phyloP scores from a whole-genome alignment of 225 moss, liverwort and hornwort genomes.

The Neckera pumila region DNA sequence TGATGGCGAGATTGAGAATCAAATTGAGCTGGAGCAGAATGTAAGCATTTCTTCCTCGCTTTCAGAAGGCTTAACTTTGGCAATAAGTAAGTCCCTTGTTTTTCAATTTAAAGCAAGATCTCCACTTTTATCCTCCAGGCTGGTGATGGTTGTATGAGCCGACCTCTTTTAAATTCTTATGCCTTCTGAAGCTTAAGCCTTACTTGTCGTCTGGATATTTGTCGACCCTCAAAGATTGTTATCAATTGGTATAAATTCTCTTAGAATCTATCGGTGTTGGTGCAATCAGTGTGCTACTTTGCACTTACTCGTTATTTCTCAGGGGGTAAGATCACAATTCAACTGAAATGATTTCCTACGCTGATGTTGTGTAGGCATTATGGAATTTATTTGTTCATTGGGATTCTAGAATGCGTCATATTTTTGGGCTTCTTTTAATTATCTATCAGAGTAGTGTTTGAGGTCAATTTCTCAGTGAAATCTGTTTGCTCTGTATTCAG shows the following conservation, averaged over 20 bases:
- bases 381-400: not conserved
- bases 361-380: not conserved
- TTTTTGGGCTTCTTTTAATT: not conserved
- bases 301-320: not conserved
- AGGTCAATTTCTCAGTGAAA: not conserved
- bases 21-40: slow-evolving; percentile 81
- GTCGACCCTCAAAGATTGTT: not conserved
- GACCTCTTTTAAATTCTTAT: not conserved
- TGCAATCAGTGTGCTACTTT: not conserved
- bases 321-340: not conserved
- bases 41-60: slow-evolving; percentile 16
- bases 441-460: not conserved
- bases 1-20: slow-evolving; percentile 79
- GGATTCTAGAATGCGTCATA: not conserved
- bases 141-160: not conserved
- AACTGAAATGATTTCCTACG: not conserved
- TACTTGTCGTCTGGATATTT: not conserved
- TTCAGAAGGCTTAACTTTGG: not conserved
- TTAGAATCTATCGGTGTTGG: not conserved
- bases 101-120: not conserved
- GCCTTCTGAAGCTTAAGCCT: not conserved
- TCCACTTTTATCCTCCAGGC: not conserved
- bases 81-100: not conserved
- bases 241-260: not conserved
- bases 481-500: slow-evolving; percentile 19